phyloP scores from a whole-genome alignment of 2,329 filamentous ascomycete genomes.

The Pseudogymnoascus sp. region DNA sequence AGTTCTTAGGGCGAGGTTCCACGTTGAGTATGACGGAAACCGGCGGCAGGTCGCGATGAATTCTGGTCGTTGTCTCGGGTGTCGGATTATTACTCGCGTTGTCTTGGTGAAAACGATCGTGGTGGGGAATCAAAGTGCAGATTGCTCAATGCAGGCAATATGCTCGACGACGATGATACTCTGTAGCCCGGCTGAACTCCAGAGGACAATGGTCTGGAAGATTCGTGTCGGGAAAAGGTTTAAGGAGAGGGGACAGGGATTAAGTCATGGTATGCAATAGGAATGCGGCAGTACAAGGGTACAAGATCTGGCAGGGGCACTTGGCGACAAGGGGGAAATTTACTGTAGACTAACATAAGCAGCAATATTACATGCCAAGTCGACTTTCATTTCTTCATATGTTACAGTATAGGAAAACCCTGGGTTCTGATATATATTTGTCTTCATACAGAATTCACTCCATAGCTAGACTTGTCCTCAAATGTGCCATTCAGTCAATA shows the following conservation, averaged over 20 bases:
- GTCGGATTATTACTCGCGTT: not conserved
- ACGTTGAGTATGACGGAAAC: slow-evolving; percentile 1
- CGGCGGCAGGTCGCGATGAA: not conserved
- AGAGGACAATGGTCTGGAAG: not conserved
- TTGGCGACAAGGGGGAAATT: not conserved
- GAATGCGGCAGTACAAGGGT: not conserved
- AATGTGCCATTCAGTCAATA: not conserved
- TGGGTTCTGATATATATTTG: not conserved
- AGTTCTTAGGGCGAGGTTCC: not conserved
- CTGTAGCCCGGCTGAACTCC: not conserved
- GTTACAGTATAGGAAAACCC: not conserved
- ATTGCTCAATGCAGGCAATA: not conserved
- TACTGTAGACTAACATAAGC: not conserved
- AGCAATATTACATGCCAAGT: not conserved
- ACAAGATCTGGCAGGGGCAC: not conserved
- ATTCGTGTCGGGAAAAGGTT: slow-evolving; percentile 5
- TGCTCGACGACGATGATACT: not conserved
- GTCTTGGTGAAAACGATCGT: slow-evolving; percentile 7
- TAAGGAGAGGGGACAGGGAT: slow-evolving; percentile 7
- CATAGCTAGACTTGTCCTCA: not conserved
- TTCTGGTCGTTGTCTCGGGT: not conserved
- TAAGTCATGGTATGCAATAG: not conserved
- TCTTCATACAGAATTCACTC: not conserved
- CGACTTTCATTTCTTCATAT: too few relatives aligned
- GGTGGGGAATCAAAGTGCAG: not conserved